A percentile compares a stretch with the other conserved stretches of the same genome.
These are phyloP conservation scores for Trichoderma guizhouense DNA, from an alignment of 2,329 filamentous ascomycete species.

Conservation along the genomic window DNA sequence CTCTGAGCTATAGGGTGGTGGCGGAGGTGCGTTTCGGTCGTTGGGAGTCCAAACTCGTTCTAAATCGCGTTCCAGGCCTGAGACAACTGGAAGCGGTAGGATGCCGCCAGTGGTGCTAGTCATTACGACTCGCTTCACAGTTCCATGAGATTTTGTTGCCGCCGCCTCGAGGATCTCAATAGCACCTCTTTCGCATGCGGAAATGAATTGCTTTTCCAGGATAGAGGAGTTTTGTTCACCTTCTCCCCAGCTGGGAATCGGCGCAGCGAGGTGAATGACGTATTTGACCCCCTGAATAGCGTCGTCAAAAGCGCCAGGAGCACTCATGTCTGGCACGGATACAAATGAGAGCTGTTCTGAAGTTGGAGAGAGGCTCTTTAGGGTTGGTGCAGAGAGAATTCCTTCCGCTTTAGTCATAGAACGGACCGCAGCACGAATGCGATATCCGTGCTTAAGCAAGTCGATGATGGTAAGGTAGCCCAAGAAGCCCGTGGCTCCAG, in stretches of 20 bases:
- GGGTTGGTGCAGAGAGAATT: neutral
- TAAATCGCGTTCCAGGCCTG: neutral
- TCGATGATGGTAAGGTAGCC: neutral
- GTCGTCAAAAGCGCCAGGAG: neutral
- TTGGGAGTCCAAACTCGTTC: neutral
- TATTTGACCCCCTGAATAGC: neutral
- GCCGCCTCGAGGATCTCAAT: neutral
- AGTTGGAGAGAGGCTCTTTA: neutral
- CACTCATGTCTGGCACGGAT: neutral
- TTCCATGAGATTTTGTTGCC: neutral
- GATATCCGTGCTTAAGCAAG: neutral
- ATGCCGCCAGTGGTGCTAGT: neutral
- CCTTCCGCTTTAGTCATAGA: neutral
- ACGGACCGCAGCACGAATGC: neutral
- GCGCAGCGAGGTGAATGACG: neutral
- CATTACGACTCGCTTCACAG: neutral
- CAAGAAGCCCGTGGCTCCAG: neutral
- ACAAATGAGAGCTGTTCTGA: neutral
- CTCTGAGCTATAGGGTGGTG: neutral
- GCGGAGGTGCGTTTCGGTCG: neutral
- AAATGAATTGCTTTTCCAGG: neutral
- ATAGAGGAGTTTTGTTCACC: neutral
- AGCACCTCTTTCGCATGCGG: neutral
- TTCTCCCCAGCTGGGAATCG: neutral
- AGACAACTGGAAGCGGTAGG: neutral